Conservation (phyloP, 768 basidiomycete species). For the Gloeopeniophorella convolvens region DNA sequence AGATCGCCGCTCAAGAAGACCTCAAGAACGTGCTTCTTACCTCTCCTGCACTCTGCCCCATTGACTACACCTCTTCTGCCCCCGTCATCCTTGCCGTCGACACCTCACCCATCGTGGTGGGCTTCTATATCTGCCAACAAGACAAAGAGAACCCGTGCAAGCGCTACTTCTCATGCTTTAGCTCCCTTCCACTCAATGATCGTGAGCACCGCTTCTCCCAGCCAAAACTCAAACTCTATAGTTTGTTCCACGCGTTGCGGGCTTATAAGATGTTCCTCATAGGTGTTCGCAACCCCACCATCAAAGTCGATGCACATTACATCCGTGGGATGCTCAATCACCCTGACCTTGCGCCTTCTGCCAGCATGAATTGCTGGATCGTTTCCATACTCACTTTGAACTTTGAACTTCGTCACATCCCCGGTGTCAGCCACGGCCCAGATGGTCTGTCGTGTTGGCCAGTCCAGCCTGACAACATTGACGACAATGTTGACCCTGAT, state of each 20-base stretch:
- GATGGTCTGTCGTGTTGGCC: conserved; percentile 28
- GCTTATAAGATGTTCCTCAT: conserved; percentile 23
- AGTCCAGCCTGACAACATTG: not conserved
- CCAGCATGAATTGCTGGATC: conserved; percentile 38
- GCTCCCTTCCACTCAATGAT: conserved; percentile 34
- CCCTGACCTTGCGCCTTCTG: conserved; percentile 32
- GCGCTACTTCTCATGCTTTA: conserved; percentile 28
- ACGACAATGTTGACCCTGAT: not conserved
- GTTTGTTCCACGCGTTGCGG: conserved; percentile 17
- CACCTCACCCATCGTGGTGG: conserved; percentile 24
- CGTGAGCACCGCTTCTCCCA: conserved; percentile 22
- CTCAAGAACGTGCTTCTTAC: conserved; percentile 1
- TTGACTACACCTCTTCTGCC: conserved; percentile 21
- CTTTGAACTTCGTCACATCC: conserved; percentile 33
- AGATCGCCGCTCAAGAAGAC: conserved; percentile 14
- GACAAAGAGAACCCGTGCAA: conserved; percentile 17
- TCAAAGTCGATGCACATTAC: conserved; percentile 35
- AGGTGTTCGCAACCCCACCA: conserved; percentile 22
- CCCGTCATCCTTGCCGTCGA: conserved; percentile 26
- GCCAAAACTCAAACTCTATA: conserved; percentile 26
- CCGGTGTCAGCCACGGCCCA: conserved; percentile 22
- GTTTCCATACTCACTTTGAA: conserved; percentile 32
- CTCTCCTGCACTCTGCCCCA: not conserved
- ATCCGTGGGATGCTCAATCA: conserved; percentile 36
- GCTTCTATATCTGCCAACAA: conserved; percentile 26